phyloP scores from a whole-genome alignment of 108 stramenopile species.

The Poteriospumella lacustris region DNA sequence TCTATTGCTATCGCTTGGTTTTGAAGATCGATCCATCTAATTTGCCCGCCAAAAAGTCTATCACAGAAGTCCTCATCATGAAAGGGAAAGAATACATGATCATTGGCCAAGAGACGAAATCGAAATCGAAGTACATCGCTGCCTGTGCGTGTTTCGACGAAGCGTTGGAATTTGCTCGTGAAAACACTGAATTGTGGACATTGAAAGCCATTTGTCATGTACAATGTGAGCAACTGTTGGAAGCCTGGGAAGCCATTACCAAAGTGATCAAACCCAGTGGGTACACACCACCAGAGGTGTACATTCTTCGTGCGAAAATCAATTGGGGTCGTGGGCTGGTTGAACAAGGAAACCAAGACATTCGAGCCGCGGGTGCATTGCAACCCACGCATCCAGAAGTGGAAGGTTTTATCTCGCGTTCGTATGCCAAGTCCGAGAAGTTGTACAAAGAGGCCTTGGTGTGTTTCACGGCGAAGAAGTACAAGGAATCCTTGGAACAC shows the following conservation, averaged over 20 bases:
- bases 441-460: neutral
- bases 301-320: conserved; percentile 14
- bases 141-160: neutral
- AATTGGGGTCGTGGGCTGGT: conserved; percentile 13
- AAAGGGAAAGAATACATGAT: conserved; percentile 9
- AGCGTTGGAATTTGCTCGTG: neutral
- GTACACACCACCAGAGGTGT: neutral
- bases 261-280: neutral
- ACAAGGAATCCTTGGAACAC: neutral
- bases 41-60: neutral
- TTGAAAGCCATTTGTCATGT: conserved; percentile 25
- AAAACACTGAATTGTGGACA: neutral
- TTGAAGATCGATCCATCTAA: neutral
- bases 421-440: conserved; percentile 4
- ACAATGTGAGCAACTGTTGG: neutral
- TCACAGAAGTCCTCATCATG: neutral
- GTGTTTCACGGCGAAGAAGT: neutral
- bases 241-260: neutral
- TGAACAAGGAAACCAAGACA: conserved; percentile 25
- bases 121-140: neutral
- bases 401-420: neutral
- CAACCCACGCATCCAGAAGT: conserved; percentile 16
- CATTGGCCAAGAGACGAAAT: neutral
- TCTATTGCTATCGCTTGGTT: neutral
- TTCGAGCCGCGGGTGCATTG: neutral